Conservation (phyloP, 306 rosid genomes). For the Vigna unguiculata region DNA sequence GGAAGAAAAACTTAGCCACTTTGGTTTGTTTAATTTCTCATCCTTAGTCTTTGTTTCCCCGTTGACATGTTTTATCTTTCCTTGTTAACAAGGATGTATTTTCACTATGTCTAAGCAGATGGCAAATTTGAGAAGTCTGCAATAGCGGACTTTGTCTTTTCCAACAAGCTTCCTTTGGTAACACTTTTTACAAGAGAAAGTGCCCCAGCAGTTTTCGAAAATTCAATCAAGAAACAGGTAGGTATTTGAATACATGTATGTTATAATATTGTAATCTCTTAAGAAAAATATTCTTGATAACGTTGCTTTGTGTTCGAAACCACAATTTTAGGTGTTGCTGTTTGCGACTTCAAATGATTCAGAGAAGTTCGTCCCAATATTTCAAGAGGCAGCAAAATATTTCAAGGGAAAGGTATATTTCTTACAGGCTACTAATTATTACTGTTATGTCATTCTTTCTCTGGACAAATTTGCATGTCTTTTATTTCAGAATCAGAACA, state of each 20-base stretch:
- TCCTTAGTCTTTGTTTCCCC: neutral
- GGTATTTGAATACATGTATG: slow-evolving; percentile 29
- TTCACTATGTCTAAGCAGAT: slow-evolving; percentile 57
- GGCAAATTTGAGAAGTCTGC: slow-evolving; percentile 77
- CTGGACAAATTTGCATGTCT: slow-evolving; percentile 18
- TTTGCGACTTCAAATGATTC: slow-evolving; percentile 80
- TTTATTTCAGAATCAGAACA: slow-evolving; percentile 17
- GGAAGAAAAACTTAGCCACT: slow-evolving; percentile 75
- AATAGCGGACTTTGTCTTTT: slow-evolving; percentile 73
- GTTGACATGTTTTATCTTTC: neutral
- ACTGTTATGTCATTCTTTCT: slow-evolving; percentile 14
- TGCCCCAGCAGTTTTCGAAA: slow-evolving; percentile 87
- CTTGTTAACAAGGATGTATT: slow-evolving; percentile 18
- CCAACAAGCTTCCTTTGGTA: slow-evolving; percentile 93
- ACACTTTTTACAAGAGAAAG: slow-evolving; percentile 83
- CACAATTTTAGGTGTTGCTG: slow-evolving; percentile 67
- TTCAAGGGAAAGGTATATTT: slow-evolving; percentile 93
- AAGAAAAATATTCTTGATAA: slow-evolving; percentile 12
- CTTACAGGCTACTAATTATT: slow-evolving; percentile 9
- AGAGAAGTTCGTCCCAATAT: slow-evolving; percentile 68
- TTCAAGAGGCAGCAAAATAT: slow-evolving; percentile 76
- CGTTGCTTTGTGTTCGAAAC: slow-evolving; percentile 37
- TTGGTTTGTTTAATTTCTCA: slow-evolving; percentile 64
- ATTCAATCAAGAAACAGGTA: slow-evolving; percentile 95
- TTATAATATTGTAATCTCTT: slow-evolving; percentile 21